Conservation (phyloP, 768 basidiomycete genomes). For the Lepiota venenata region DNA sequence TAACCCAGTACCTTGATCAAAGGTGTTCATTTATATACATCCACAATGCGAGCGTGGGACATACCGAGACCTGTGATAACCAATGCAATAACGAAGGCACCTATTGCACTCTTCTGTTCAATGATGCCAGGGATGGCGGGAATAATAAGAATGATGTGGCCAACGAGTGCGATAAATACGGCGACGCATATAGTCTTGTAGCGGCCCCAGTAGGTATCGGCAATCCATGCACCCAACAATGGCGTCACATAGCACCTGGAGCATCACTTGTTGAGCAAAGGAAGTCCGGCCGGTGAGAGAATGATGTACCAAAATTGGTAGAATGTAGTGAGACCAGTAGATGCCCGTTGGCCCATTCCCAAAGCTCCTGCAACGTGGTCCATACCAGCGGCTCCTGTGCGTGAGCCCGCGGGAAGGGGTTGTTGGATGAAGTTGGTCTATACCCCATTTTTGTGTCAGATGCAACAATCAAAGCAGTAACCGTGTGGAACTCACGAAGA, state of each 20-base stretch:
- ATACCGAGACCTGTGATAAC: conserved; percentile 52
- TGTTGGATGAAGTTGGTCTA: conserved; percentile 78
- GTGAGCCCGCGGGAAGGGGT: conserved; percentile 59
- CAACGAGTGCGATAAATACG: conserved; percentile 52
- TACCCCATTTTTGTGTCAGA: background rate
- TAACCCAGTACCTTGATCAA: conserved; percentile 49
- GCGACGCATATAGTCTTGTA: conserved; percentile 65
- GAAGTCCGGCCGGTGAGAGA: background rate
- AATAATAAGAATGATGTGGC: conserved; percentile 63
- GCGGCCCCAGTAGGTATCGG: conserved; percentile 64
- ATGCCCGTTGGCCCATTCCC: conserved; percentile 61
- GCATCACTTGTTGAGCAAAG: conserved; percentile 6
- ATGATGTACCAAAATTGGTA: conserved; percentile 60
- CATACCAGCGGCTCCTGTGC: conserved; percentile 56
- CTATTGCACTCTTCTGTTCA: conserved; percentile 44
- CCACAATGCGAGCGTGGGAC: background rate
- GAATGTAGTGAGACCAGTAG: conserved; percentile 70
- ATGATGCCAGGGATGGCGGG: conserved; percentile 69
- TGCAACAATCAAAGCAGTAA: background rate
- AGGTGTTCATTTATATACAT: conserved; percentile 4
- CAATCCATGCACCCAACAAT: conserved; percentile 61
- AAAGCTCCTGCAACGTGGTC: conserved; percentile 66
- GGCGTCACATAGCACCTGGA: conserved; percentile 57
- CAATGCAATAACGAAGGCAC: conserved; percentile 54
- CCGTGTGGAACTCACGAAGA: conserved; percentile 35